Base-by-base conservation (phyloP, 768 basidiomycete genomes). In the Exidia glandulosa region DNA sequence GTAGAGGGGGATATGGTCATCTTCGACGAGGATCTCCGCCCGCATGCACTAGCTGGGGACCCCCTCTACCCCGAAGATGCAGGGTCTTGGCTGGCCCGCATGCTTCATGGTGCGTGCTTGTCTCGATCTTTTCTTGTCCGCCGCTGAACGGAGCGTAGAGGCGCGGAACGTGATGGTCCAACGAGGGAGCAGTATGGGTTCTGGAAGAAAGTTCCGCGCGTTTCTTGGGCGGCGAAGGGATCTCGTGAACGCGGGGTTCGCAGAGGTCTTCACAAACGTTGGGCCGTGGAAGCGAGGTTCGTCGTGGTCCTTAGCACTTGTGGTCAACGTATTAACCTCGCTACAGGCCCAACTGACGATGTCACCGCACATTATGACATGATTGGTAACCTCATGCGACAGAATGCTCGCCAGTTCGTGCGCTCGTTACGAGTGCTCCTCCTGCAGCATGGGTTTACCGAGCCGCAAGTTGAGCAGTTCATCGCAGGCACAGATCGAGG, bases 1-100 rank as follows among this genome's bases (percentile, higher is more conserved):
- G 69, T 67, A 7, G 71, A 71, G 36, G 69, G 71, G 9, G 72
- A 73, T 12, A 68, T 71, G 69, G 67, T 68, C 57, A 56, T 71
- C 2, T 71, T 67, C 58, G 70, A 70, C 57, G 68, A 71, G 37
- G 61, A 67, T 45, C 57, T 65, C 37, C 59, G 62, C 16, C 68
- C 69, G 5, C 47, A 70, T 19, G 56, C 68, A 3, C 66, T 63
- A 34, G 48, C 62, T 2, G 66, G 34, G 34, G n/a, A n/a, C n/a
- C n/a, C n/a, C n/a, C 34, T 36, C 7, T 16, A 67, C 14, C 64
- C 64, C 23, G 68, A 63, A 2, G 31, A 60, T 1, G 65, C 65
- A 1, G 64, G 60, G 1, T 66, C 68, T 14, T 67, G 65, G 10
- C 68, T 67, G 69, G 65, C 63, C 9, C 65, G 67, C 1, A 57